Evolutionary conservation across 2,329 filamentous ascomycete species (phyloP).

Genomic region (Fusarium sp.): DNA sequence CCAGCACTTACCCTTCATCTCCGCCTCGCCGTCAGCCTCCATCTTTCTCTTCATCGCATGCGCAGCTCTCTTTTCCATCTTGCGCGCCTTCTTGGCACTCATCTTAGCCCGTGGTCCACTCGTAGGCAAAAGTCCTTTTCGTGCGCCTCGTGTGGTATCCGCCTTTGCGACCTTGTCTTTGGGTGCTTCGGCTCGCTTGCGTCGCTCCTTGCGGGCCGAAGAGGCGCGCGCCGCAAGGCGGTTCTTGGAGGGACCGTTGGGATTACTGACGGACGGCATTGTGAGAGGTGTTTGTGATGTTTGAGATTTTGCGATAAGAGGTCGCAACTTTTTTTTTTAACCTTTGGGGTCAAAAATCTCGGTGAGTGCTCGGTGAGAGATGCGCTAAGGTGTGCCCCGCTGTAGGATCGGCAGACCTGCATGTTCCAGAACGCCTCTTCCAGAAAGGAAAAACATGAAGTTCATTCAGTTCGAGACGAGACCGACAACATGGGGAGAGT

Average conservation of each 20-base stretch:
- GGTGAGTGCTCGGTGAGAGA: conserved; percentile 33
- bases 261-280: conserved; percentile 71
- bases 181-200: conserved; percentile 57
- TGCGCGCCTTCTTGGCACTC: conserved; percentile 68
- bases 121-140: conserved; percentile 66
- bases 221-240: conserved; percentile 62
- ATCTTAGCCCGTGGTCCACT: conserved; percentile 66
- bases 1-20: conserved; percentile 60
- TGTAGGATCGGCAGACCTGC: conserved; percentile 22
- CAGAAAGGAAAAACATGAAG: not conserved
- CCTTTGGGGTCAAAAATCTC: conserved; percentile 32
- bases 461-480: no score
- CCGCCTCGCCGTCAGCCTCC: conserved; percentile 63
- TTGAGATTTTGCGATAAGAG: conserved; percentile 26
- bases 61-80: conserved; percentile 67
- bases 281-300: conserved; percentile 14
- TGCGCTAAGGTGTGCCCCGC: conserved; percentile 33
- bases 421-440: conserved; percentile 29
- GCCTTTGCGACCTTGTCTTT: conserved; percentile 58
- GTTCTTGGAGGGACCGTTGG: conserved; percentile 69
- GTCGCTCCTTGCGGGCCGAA: conserved; percentile 59
- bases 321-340: conserved; percentile 34
- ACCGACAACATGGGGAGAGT: no score
- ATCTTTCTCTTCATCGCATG: conserved; percentile 67
- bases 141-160: conserved; percentile 64